Evolutionary conservation across 2,329 filamentous ascomycete genomes (phyloP).

Genomic region (Ascochyta lentis): DNA sequence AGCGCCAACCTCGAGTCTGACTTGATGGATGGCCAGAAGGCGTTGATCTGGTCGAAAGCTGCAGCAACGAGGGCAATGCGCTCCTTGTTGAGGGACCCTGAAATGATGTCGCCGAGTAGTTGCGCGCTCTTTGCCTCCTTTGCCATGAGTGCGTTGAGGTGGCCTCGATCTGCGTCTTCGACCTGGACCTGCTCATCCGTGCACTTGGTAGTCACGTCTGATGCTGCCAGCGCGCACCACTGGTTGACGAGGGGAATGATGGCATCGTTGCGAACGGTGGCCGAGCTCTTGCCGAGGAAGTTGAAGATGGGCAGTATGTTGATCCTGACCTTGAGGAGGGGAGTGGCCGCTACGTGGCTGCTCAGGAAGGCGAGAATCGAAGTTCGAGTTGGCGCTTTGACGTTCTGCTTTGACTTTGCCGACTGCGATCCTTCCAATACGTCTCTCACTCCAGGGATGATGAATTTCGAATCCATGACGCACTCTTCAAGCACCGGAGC

Average conservation of each 20-base stretch:
- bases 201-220: slow-evolving; percentile 60
- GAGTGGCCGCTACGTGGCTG: slow-evolving; percentile 73
- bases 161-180: slow-evolving; percentile 58
- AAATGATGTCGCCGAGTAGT: slow-evolving; percentile 60
- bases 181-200: slow-evolving; percentile 56
- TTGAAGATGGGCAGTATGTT: slow-evolving; percentile 75
- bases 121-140: slow-evolving; percentile 65
- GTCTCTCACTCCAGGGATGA: slow-evolving; percentile 68
- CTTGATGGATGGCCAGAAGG: slow-evolving; percentile 77
- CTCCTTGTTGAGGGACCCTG: slow-evolving; percentile 52
- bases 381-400: slow-evolving; percentile 68
- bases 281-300: slow-evolving; percentile 73
- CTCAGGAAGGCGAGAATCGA: slow-evolving; percentile 75
- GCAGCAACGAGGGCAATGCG: slow-evolving; percentile 65
- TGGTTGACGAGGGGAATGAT: slow-evolving; percentile 76
- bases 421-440: slow-evolving; percentile 63
- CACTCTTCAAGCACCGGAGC: slow-evolving; percentile 83
- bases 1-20: slow-evolving; percentile 65
- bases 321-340: slow-evolving; percentile 72
- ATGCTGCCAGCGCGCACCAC: slow-evolving; percentile 67
- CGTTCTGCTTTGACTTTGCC: slow-evolving; percentile 26
- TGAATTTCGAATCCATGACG: slow-evolving; percentile 76
- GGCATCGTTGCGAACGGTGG: slow-evolving; percentile 73
- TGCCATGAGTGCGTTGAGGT: slow-evolving; percentile 61
- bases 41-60: slow-evolving; percentile 72